Conservation (phyloP, 257 asterid genomes). For the Solanum lycopersicoides region DNA sequence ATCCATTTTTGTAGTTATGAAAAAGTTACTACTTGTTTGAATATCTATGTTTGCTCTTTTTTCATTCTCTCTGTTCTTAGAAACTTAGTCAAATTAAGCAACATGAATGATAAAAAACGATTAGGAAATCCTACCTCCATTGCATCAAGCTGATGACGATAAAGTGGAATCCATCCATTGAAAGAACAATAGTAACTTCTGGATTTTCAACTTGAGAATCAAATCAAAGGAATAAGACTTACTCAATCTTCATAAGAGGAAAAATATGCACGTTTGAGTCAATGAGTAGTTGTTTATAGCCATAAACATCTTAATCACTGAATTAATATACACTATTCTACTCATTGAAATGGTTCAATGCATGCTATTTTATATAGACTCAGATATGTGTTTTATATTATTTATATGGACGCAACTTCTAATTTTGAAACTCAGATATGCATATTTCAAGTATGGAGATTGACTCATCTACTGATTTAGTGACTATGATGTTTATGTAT, state of each 20-base stretch:
- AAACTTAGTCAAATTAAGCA: background rate
- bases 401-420: background rate
- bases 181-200: constrained; percentile 63
- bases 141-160: constrained; percentile 70
- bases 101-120: background rate
- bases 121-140: constrained; percentile 55
- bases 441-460: background rate
- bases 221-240: constrained; percentile 34
- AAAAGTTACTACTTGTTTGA: no score
- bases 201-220: background rate
- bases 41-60: no score
- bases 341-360: background rate
- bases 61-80: background rate
- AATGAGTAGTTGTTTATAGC: background rate
- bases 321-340: background rate
- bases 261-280: background rate
- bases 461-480: background rate
- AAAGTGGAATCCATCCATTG: constrained; percentile 97
- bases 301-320: background rate
- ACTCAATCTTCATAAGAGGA: no score
- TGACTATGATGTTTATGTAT: no score
- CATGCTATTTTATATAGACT: background rate
- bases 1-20: no score
- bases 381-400: background rate
- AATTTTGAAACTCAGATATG: background rate